phyloP scores from a whole-genome alignment of 2,329 filamentous ascomycete species.

The Fusarium guadeloupense region DNA sequence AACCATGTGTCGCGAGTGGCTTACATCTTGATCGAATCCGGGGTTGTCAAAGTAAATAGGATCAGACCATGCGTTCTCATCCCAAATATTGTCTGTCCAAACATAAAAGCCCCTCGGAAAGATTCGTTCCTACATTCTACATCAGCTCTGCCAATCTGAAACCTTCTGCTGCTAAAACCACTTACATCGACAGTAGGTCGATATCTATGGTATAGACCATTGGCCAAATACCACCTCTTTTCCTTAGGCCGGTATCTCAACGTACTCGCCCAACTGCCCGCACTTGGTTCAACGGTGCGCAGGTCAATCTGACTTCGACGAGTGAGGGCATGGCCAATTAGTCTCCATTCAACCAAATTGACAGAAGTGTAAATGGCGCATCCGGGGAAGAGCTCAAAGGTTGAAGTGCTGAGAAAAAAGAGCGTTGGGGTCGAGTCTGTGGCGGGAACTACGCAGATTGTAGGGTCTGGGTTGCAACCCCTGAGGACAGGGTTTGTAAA shows the following conservation, averaged over 20 bases:
- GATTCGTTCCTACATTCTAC: constrained; percentile 49
- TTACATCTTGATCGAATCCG: constrained; percentile 61
- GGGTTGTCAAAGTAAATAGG: constrained; percentile 63
- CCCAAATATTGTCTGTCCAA: constrained; percentile 61
- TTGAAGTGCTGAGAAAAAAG: constrained; percentile 69
- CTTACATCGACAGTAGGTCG: constrained; percentile 49
- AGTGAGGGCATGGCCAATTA: constrained; percentile 63
- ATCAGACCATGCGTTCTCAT: constrained; percentile 60
- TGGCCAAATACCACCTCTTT: constrained; percentile 57
- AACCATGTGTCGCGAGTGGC: neutral
- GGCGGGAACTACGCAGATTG: constrained; percentile 52
- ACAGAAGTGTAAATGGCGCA: constrained; percentile 68
- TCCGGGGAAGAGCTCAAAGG: constrained; percentile 70
- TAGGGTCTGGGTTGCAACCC: constrained; percentile 71
- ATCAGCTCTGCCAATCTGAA: neutral
- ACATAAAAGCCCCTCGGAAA: constrained; percentile 65
- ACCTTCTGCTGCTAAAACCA: fast-evolving
- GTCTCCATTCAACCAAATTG: constrained; percentile 61
- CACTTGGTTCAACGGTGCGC: constrained; percentile 60
- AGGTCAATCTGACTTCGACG: constrained; percentile 61
- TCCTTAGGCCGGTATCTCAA: constrained; percentile 54
- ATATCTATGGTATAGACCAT: constrained; percentile 56
- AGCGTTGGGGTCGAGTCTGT: constrained; percentile 42
- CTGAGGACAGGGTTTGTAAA: constrained; percentile 63
- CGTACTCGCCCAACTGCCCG: constrained; percentile 59